A percentile compares a stretch with the other conserved stretches of the same genome.
These are phyloP conservation scores for Helicostylum pulchrum DNA, from an alignment of 192 early-diverging fungal species.

Conservation along the genomic window DNA sequence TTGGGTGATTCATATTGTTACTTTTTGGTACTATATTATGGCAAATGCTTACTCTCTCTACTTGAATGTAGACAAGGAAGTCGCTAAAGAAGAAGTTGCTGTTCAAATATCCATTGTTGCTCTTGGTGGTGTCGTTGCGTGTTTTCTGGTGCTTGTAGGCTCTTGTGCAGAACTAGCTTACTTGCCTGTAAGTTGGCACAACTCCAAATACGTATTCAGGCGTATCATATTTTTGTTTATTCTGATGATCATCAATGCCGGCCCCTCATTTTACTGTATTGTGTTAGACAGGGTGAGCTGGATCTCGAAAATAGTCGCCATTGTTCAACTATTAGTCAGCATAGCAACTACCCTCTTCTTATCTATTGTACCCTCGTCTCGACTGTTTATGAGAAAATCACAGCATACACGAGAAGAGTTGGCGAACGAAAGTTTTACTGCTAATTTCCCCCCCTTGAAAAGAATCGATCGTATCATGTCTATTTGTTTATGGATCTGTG, in stretches of 20 bases:
- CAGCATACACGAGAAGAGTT: constrained; percentile 40
- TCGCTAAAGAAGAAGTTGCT: constrained; percentile 36
- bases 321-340: constrained; percentile 67
- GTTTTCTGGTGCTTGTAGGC: constrained; percentile 62
- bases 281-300: constrained; percentile 41
- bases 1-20: constrained; percentile 80
- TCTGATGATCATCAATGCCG: constrained; percentile 59
- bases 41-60: constrained; percentile 68
- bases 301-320: constrained; percentile 57
- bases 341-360: constrained; percentile 63
- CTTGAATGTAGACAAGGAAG: constrained; percentile 38
- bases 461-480: constrained; percentile 66
- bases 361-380: constrained; percentile 63
- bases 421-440: constrained; percentile 60
- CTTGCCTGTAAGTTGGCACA: constrained; percentile 59
- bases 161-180: constrained; percentile 69
- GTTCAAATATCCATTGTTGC: constrained; percentile 67
- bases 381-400: constrained; percentile 46
- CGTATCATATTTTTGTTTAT: constrained; percentile 52
- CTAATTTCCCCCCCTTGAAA: constrained; percentile 70
- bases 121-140: constrained; percentile 65
- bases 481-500: constrained; percentile 64
- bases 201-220: constrained; percentile 49
- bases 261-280: constrained; percentile 59
- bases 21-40: constrained; percentile 79